phyloP scores from a whole-genome alignment of 176 grass and related monocot species.

The Zea mays region Zm-B73-REFERENCE-NAM-5.0 NC_050099.1:153133001-153133500 shows the following conservation, averaged over 20 bases:
- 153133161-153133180: constrained; percentile 87
- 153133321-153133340: background rate
- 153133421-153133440: background rate
- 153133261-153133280: constrained; percentile 15
- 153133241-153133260: constrained; percentile 83
- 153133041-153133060: constrained; percentile 95
- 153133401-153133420: constrained; percentile 2
- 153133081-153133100: constrained; percentile 94
- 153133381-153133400: background rate
- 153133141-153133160: constrained; percentile 90
- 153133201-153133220: constrained; percentile 93
- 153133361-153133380: background rate
- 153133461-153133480: background rate
- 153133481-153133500: background rate
- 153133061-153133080: constrained; percentile 93
- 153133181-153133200: constrained; percentile 87
- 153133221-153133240: constrained; percentile 79
- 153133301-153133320: background rate
- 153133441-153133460: background rate
- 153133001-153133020: constrained; percentile 85
- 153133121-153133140: constrained; percentile 92
- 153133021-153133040: constrained; percentile 97
- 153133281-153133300: background rate
- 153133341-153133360: constrained; percentile 14
- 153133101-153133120: constrained; percentile 93